These are phyloP conservation scores for Pseudotsuga menziesii DNA, from an alignment of 75 land plant species.

Conservation along the genomic window DNA sequence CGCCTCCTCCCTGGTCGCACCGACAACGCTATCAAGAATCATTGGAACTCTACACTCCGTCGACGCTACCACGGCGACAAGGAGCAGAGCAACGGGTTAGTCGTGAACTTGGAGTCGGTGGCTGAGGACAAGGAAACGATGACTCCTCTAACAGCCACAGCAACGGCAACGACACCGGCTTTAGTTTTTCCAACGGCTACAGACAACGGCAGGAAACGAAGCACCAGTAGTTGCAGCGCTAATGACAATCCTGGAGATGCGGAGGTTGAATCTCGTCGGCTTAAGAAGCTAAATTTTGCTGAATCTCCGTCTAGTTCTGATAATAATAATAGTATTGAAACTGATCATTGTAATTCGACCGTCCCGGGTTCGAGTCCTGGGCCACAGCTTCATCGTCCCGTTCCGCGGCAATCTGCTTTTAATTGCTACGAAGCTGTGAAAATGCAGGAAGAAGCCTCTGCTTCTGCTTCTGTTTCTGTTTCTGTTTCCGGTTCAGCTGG, in stretches of 20 bases:
- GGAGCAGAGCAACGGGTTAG: background rate
- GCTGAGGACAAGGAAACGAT: background rate
- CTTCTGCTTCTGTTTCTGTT: background rate
- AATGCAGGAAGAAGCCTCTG: background rate
- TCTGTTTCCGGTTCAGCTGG: background rate
- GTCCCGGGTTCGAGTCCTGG: background rate
- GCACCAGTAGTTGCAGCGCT: background rate
- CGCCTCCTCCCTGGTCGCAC: constrained; percentile 59
- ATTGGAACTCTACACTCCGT: constrained; percentile 61
- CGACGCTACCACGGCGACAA: constrained; percentile 16
- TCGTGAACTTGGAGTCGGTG: background rate
- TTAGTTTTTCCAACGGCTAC: too few relatives aligned
- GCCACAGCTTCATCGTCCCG: too few relatives aligned
- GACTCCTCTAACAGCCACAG: background rate
- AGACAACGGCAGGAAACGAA: background rate
- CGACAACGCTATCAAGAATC: constrained; percentile 65
- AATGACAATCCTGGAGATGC: background rate
- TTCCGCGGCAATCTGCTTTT: constrained; percentile 5
- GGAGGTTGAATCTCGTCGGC: background rate
- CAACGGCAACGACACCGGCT: background rate
- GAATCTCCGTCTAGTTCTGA: background rate
- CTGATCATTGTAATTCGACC: background rate
- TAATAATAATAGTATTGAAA: background rate
- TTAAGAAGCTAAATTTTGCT: background rate
- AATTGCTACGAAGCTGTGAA: constrained; percentile 2